Base-by-base conservation (phyloP, 148 eudicot species). In the Vaccinium corymbosum region DNA sequence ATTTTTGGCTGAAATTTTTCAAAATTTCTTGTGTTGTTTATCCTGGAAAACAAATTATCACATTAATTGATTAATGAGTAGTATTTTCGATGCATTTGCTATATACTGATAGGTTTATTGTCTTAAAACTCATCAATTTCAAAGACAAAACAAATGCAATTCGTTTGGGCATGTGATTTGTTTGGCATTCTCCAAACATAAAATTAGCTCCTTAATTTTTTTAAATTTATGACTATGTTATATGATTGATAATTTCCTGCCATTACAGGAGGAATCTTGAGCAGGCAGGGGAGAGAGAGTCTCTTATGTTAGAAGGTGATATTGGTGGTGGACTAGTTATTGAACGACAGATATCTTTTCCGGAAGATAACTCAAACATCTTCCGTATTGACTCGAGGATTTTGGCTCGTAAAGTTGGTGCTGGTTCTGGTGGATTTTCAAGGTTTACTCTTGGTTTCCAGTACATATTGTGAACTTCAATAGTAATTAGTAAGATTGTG, bases 401-500 rank as follows among this genome's bases (percentile, higher is more conserved):
- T 85, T 81, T 94, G 76, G 98, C 95, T 46, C 92, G 94, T 48
- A 92, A 86, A 53, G 94, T 97, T 87, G 99, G 98, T 89, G 99
- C 99, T 86, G 98, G 99, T 77, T 97, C 99, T 81, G 98, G 98
- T 85, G 99, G 98, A 84, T 97, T 86, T 90, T 97, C 99, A 81
- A 97, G 99, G 99, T 97, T 56, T 20, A 80, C 49, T 84, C 83
- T 68, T 75, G 52, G 10, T 80, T 81, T 75, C 25, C 35, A 20
- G 2, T 57, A 76, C 50, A 46, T 32, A 15, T 22, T 53, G 19
- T 79, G 46, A 38, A 27, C 42, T 56, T 56, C 46, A 42, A 42
- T 42, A 42, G 46, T 42, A 42, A 42, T n/a, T 19, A 4, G 10
- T 76, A 15, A 7, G 50, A 16, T 72, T 83, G 17, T 25, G 8